Percentiles rank a stretch among this genome's conserved stretches.
Conservation (phyloP, 768 basidiomycete species). For the Xerocomellus dryophilus region DNA sequence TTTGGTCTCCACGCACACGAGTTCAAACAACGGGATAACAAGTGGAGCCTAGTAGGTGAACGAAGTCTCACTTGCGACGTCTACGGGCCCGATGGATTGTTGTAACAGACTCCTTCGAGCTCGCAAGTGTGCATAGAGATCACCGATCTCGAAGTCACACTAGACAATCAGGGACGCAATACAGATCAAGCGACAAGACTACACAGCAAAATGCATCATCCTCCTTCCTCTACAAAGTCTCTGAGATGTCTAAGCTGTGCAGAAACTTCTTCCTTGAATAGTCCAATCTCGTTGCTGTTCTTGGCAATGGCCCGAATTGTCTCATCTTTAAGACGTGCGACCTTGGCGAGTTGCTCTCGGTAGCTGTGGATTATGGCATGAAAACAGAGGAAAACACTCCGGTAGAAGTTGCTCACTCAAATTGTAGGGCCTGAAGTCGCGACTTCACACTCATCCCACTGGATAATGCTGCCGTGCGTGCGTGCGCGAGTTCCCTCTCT, state of each 20-base stretch:
- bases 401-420: slow-evolving; percentile 59
- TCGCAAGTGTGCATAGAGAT: not conserved
- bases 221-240: slow-evolving; percentile 60
- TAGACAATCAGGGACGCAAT: not conserved
- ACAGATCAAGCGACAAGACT: not conserved
- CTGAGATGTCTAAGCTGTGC: slow-evolving; percentile 64
- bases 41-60: not conserved
- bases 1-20: not conserved
- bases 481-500: slow-evolving; percentile 70
- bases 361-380: slow-evolving; percentile 45
- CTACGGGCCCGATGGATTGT: not conserved
- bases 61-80: not conserved
- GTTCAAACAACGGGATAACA: not conserved
- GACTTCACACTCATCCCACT: slow-evolving; percentile 84
- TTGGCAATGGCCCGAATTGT: slow-evolving; percentile 79
- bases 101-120: not conserved
- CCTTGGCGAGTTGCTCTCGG: slow-evolving; percentile 75
- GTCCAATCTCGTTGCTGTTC: slow-evolving; percentile 78
- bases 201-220: slow-evolving; percentile 13
- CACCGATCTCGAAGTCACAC: not conserved
- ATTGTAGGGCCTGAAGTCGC: slow-evolving; percentile 69
- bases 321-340: slow-evolving; percentile 71
- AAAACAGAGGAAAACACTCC: no score
- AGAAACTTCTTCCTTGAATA: slow-evolving; percentile 78
- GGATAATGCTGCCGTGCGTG: slow-evolving; percentile 70